Evolutionary conservation across 2,329 filamentous ascomycete genomes (phyloP), one percentile per base, ranked within the genome.

Genomic region (Torrubiella hemipterigena): DNA sequence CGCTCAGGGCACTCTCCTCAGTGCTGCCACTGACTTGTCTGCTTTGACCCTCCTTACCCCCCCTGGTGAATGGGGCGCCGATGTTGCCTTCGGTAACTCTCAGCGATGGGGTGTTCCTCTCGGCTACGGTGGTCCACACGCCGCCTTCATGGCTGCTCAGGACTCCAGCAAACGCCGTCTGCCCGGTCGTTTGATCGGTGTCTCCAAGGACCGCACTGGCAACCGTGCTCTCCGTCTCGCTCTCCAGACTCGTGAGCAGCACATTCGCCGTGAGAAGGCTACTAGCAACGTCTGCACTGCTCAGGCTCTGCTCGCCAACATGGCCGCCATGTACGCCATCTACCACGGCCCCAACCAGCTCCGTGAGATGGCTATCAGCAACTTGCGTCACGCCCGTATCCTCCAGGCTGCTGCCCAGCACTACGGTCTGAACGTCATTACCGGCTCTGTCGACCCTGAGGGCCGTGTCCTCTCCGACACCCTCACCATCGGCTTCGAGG

Each of bases 241-340:
- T 17, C 36, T 40, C 8, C 89, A 96, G 59, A 95, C 89, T 8
- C 71, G 89, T 45, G 89, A 96, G 60, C 89, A 96, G 62, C 89
- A 96, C 54, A 95, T 96, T 52, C 74, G 89, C 42, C 74, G 89
- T 48, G 89, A 96, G 55, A 95, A 95, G 69, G 89, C 89, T 2
- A 96, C 89, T 2, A 94, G 86, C 64, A 96, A 96, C 51, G 87
- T 95, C 37, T 96, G 89, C 63, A 96, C 89, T 2, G 87, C 89
- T 2, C 89, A 96, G 58, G 89, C 89, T 7, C 63, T 96, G 17
- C 66, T 95, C 31, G 89, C 89, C 22, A 96, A 96, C 56, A 95
- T 95, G 84, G 89, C 77, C 44, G 85, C 87, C 33, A 80, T 95
- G 62, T 96, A 94, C 51, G 87, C 86, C 31, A 69, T 95, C 32